phyloP scores from a whole-genome alignment of 345 rosid species.

The Sonneratia alba region DNA sequence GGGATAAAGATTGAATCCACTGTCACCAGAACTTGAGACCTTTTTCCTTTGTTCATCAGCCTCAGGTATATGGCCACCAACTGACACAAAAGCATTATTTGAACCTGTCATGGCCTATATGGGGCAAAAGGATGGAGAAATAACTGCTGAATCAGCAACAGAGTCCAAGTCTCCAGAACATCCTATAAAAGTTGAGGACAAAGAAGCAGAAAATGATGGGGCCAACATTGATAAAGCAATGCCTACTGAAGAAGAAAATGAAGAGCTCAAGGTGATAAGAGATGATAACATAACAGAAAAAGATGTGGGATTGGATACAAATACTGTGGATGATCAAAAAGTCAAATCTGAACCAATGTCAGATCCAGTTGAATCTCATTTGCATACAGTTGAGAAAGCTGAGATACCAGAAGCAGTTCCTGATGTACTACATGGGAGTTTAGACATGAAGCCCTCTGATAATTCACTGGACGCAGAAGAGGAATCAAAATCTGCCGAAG shows the following conservation, averaged over 20 bases:
- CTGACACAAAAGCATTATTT: constrained; percentile 36
- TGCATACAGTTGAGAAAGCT: constrained; percentile 20
- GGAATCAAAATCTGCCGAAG: constrained; percentile 27
- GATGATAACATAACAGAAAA: constrained; percentile 26
- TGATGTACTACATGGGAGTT: constrained; percentile 26
- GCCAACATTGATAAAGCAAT: constrained; percentile 11
- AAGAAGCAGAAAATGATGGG: constrained; percentile 28
- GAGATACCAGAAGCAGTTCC: constrained; percentile 24
- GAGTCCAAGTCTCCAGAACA: constrained; percentile 27
- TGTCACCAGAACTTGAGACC: neutral
- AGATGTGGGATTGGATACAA: constrained; percentile 25
- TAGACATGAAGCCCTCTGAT: constrained; percentile 22
- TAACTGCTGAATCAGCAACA: constrained; percentile 21
- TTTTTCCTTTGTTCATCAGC: constrained; percentile 19
- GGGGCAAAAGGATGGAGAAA: constrained; percentile 60
- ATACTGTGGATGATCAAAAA: constrained; percentile 25
- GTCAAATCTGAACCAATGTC: constrained; percentile 29
- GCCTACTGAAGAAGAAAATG: constrained; percentile 30
- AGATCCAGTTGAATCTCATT: constrained; percentile 26
- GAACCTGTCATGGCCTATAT: constrained; percentile 68
- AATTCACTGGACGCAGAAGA: constrained; percentile 28
- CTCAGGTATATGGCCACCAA: constrained; percentile 59
- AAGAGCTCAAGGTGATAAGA: constrained; percentile 15
- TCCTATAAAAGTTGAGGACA: constrained; percentile 25
- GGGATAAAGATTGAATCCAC: neutral